Conservation (phyloP, 2,329 filamentous ascomycete species). For the Tolypocladium amazonense region DNA sequence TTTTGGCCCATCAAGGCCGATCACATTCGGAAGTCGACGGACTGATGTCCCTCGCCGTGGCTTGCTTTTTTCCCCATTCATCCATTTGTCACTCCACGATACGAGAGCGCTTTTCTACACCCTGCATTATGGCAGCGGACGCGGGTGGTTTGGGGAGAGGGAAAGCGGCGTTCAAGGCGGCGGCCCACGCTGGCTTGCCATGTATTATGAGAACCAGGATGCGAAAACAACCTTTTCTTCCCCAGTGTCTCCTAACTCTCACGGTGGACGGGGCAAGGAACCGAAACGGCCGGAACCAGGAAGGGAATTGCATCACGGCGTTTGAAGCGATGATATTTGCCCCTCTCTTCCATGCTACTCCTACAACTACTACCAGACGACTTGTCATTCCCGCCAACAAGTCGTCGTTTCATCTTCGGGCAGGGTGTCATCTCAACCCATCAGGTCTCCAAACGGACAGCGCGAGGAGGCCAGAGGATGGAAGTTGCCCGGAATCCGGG, state of each 20-base stretch:
- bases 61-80: background rate
- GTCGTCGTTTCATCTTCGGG: background rate
- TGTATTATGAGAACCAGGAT: constrained; percentile 1
- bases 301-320: background rate
- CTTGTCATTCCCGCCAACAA: background rate
- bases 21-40: background rate
- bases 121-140: background rate
- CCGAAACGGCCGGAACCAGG: background rate
- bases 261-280: background rate
- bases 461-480: background rate
- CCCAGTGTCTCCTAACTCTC: background rate
- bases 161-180: background rate
- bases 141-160: background rate
- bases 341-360: background rate
- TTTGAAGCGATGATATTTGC: background rate
- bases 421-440: background rate
- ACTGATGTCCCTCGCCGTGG: background rate
- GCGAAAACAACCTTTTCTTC: background rate
- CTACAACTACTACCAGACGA: background rate
- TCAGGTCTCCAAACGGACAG: background rate
- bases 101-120: background rate
- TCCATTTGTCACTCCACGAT: background rate
- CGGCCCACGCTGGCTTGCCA: background rate
- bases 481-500: too few species aligned
- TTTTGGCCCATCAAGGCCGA: constrained; percentile 7